Conservation (phyloP, 108 stramenopile genomes). For the Cyclotella atomus region DNA sequence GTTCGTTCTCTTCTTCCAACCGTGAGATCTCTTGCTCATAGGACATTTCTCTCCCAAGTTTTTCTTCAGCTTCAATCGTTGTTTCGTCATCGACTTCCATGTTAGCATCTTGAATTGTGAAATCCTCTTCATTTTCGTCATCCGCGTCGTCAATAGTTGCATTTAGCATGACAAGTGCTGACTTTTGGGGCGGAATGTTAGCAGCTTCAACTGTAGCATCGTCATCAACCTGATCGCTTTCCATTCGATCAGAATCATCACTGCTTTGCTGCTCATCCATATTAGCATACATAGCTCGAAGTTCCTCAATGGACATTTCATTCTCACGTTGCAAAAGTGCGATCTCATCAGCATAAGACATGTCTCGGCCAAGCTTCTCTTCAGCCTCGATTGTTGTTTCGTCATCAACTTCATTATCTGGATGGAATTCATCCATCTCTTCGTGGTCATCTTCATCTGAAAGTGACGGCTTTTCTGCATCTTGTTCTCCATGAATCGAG, state of each 20-base stretch:
- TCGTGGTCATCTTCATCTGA: slow-evolving; percentile 44
- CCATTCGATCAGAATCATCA: neutral
- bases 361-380: slow-evolving; percentile 59
- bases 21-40: slow-evolving; percentile 69
- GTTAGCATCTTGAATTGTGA: slow-evolving; percentile 31
- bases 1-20: slow-evolving; percentile 71
- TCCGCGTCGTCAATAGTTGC: slow-evolving; percentile 5
- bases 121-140: slow-evolving; percentile 49
- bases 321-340: slow-evolving; percentile 58
- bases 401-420: slow-evolving; percentile 61
- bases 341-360: slow-evolving; percentile 61
- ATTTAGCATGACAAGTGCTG: slow-evolving; percentile 6
- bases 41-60: slow-evolving; percentile 69
- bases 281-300: slow-evolving; percentile 64
- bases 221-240: slow-evolving; percentile 3
- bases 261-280: slow-evolving; percentile 6
- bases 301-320: slow-evolving; percentile 66
- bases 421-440: slow-evolving; percentile 60
- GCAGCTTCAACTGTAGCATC: slow-evolving; percentile 20
- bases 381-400: slow-evolving; percentile 74
- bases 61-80: slow-evolving; percentile 77
- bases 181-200: neutral
- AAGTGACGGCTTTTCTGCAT: neutral
- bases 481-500: neutral
- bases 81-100: slow-evolving; percentile 73